phyloP scores from a whole-genome alignment of 257 asterid genomes.

The Galeopsis tetrahit region DNA sequence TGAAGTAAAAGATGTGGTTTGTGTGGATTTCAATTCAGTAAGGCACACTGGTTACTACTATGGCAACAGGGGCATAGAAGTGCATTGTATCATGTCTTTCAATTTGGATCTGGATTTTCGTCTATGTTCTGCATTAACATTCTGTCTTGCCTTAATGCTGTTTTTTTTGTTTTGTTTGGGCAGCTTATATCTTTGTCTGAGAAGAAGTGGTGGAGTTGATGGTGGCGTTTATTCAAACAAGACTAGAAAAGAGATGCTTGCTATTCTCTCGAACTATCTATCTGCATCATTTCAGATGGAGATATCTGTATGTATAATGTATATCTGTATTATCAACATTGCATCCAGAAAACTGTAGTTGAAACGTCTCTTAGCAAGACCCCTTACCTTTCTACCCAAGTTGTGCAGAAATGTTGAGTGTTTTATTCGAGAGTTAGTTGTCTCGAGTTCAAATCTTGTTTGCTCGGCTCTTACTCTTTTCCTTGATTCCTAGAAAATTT shows the following conservation, averaged over 20 bases:
- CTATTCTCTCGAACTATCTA: not conserved
- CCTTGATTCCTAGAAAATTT: not conserved
- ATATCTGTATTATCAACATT: constrained; percentile 2
- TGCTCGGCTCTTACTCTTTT: not conserved
- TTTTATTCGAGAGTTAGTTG: not conserved
- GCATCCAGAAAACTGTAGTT: constrained; percentile 12
- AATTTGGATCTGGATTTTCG: not conserved
- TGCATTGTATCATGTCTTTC: not conserved
- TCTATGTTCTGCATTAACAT: not conserved
- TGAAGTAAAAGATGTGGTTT: too few relatives aligned
- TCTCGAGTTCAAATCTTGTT: not conserved
- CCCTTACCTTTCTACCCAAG: not conserved
- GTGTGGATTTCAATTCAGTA: too few relatives aligned
- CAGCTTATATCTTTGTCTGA: constrained; percentile 86
- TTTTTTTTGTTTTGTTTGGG: constrained; percentile 26
- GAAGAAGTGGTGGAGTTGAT: constrained; percentile 63
- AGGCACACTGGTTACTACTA: too few relatives aligned
- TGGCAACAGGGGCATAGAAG: not conserved
- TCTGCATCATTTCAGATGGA: constrained; percentile 7
- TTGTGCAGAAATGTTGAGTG: not conserved
- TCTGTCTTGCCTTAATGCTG: not conserved
- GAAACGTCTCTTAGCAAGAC: not conserved
- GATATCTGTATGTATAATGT: constrained; percentile 6
- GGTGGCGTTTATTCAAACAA: not conserved
- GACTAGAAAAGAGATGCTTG: constrained; percentile 9